Conservation (phyloP, 108 stramenopile species). For the Skeletonema grethae region DNA sequence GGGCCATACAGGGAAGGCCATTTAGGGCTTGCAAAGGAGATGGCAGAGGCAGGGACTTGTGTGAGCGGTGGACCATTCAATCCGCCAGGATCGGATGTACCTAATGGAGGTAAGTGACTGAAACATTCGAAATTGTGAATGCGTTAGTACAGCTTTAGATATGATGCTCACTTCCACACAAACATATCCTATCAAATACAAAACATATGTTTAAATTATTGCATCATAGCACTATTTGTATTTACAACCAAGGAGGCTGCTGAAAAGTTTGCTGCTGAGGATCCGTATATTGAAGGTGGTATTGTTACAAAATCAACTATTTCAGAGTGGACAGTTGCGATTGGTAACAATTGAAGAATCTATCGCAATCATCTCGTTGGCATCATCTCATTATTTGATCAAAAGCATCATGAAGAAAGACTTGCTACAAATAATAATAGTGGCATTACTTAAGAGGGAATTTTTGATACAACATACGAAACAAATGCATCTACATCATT, state of each 20-base stretch:
- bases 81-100: slow-evolving; percentile 54
- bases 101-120: slow-evolving; percentile 49
- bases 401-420: background rate
- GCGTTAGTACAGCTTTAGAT: background rate
- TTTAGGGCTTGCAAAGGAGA: slow-evolving; percentile 66
- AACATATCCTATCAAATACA: background rate
- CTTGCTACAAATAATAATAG: background rate
- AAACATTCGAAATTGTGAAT: background rate
- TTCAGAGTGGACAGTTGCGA: slow-evolving; percentile 82
- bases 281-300: slow-evolving; percentile 79
- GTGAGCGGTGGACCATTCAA: slow-evolving; percentile 72
- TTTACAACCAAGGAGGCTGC: slow-evolving; percentile 73
- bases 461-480: slow-evolving; percentile 45
- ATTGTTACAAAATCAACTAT: slow-evolving; percentile 77
- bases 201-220: background rate
- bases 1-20: slow-evolving; percentile 82
- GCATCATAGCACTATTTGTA: slow-evolving; percentile 65
- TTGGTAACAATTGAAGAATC: slow-evolving; percentile 58
- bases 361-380: background rate
- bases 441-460: slow-evolving; percentile 10
- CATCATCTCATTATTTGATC: background rate
- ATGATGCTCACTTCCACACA: background rate
- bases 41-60: slow-evolving; percentile 66
- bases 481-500: slow-evolving; percentile 51
- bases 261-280: slow-evolving; percentile 63